Base-by-base conservation (phyloP, 306 rosid genomes). In the Bauhinia variegata region DNA sequence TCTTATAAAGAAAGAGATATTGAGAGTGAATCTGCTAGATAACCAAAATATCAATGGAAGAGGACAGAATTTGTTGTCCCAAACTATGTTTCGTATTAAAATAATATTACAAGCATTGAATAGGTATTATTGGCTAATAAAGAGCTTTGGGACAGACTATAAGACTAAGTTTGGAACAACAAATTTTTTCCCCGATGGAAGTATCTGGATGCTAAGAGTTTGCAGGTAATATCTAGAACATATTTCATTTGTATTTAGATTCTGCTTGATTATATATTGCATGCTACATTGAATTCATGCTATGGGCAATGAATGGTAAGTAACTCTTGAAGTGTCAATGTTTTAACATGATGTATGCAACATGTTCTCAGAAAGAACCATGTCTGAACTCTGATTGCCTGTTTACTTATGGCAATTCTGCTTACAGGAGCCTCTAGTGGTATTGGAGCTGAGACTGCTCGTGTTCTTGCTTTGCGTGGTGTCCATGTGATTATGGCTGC, bases 391-490 rank as follows among this genome's bases (percentile, higher is more conserved):
- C 31, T 56, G 38, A 8, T 67, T 75, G 64, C 54, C 17, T 50
- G 8, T 17, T 61, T 37, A n/a, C n/a, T n/a, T n/a, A n/a, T n/a
- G n/a, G n/a, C n/a, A n/a, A 68, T 66, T 51, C 17, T 54, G 4
- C 14, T 76, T 52, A 73, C 83, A 89, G 98, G 98, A 74, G 85
- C 96, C 53, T 82, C 91, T 7, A 80, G 87, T 78, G 98, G 98
- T 5, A 92, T 87, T 73, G 96, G 96, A 17, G 72, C 63, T 17
- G 98, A 92, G 80, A 87, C 96, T 28, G 34, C 92, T 1, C 75
- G 93, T 34, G 96, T 89, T 75, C 96, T 92, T 52, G 98, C 95
- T 19, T 60, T 87, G 82, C 93, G 83, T 34, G 98, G 98, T 43
- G 95, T 78, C 47, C 97, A 81, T 52, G 98, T 93, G 48, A 65